Evolutionary conservation across 345 rosid species (phyloP).

Genomic region (Melastoma malabathricum): DNA sequence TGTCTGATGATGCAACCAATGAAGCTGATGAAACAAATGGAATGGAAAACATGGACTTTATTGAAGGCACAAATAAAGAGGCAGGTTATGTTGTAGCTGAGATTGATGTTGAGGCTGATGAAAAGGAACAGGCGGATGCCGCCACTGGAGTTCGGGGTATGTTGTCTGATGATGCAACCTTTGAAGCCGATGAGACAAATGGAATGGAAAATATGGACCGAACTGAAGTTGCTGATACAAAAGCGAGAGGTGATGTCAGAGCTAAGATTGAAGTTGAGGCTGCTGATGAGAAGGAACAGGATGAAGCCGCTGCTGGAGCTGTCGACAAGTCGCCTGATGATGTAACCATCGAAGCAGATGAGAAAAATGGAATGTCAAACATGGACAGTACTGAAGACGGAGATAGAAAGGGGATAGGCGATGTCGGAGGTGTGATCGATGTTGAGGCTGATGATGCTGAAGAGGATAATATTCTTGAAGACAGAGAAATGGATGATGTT

Average conservation of each 20-base stretch:
- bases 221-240: conserved; percentile 2
- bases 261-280: conserved; percentile 13
- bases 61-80: conserved; percentile 1
- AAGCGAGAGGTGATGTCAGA: conserved; percentile 7
- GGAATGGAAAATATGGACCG: too few species aligned
- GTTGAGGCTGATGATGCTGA: conserved; percentile 8
- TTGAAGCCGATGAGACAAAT: too few species aligned
- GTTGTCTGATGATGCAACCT: too few species aligned
- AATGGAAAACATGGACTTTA: too few species aligned
- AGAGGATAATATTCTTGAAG: conserved; percentile 1
- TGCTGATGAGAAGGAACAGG: conserved; percentile 1
- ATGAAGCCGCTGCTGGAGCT: conserved; percentile 7
- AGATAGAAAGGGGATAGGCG: conserved; percentile 9
- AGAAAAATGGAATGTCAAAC: too few species aligned
- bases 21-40: too few species aligned
- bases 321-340: background rate
- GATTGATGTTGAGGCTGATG: background rate
- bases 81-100: conserved; percentile 7
- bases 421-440: conserved; percentile 6
- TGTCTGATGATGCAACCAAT: too few species aligned
- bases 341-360: too few species aligned
- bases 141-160: conserved; percentile 4
- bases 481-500: background rate
- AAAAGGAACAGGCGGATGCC: conserved; percentile 4
- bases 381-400: background rate